Conservation (phyloP, 768 basidiomycete species). For the Lentinula edodes region DNA sequence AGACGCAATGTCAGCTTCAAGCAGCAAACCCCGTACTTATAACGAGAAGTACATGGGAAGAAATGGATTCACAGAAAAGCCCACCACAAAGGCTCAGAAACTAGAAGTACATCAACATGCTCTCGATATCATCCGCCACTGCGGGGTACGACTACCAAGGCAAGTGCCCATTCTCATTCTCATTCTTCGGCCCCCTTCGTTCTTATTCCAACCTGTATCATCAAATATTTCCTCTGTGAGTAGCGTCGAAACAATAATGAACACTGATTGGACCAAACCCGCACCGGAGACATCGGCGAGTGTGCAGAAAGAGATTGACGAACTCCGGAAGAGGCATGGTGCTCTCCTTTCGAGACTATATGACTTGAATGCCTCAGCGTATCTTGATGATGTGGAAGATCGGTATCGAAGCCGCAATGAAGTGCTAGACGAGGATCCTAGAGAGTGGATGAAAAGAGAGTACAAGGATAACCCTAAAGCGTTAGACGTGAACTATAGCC, state of each 20-base stretch:
- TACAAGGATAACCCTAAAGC: not conserved
- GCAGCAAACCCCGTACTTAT: not conserved
- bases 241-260: not conserved
- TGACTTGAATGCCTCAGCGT: not conserved
- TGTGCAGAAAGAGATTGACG: not conserved
- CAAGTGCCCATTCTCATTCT: not conserved
- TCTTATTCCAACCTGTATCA: too few relatives aligned
- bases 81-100: not conserved
- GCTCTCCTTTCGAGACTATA: not conserved
- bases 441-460: not conserved
- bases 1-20: not conserved
- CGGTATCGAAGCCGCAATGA: constrained; percentile 2
- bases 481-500: not conserved
- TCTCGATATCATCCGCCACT: not conserved
- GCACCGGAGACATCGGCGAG: not conserved
- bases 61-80: constrained; percentile 3
- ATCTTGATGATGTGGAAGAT: constrained; percentile 2
- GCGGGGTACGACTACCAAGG: not conserved
- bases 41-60: not conserved
- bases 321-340: not conserved
- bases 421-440: not conserved
- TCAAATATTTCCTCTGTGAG: too few relatives aligned
- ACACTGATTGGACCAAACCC: constrained; percentile 2
- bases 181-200: too few relatives aligned
- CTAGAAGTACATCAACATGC: constrained; percentile 1